These are phyloP conservation scores for Neurospora sp. DNA, from an alignment of 495 filamentous ascomycete species.

Conservation along the genomic window DNA sequence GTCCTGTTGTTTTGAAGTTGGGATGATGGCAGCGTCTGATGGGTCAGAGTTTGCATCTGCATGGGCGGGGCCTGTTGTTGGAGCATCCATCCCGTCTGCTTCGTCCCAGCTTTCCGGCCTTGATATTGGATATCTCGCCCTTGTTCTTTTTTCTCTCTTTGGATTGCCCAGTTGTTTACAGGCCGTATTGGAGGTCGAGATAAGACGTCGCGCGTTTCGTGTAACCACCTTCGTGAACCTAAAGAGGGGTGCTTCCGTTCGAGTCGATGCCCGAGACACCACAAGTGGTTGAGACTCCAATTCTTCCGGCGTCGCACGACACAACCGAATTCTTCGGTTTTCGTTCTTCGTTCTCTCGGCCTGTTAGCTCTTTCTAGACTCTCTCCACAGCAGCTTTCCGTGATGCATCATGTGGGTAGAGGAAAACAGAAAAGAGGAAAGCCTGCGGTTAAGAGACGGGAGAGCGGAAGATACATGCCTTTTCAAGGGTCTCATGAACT, in stretches of 20 bases:
- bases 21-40: neutral
- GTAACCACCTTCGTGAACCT: neutral
- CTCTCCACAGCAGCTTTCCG: neutral
- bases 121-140: neutral
- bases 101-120: neutral
- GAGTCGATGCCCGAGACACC: neutral
- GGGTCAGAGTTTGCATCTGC: neutral
- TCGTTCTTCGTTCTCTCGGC: neutral
- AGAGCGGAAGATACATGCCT: neutral
- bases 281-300: neutral
- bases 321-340: neutral
- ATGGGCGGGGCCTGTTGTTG: neutral
- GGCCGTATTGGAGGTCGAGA: neutral
- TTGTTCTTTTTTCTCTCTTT: neutral
- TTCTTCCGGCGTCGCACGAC: neutral
- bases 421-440: neutral
- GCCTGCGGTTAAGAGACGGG: neutral
- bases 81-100: neutral
- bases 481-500: neutral
- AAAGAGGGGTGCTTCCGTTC: neutral
- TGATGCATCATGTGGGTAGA: neutral
- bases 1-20: neutral
- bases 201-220: neutral
- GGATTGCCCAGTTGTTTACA: neutral
- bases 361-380: neutral